Percentiles rank a stretch among this genome's conserved stretches.
Evolutionary conservation across 345 rosid species (phyloP).

Genomic region (Salix arbutifolia): DNA sequence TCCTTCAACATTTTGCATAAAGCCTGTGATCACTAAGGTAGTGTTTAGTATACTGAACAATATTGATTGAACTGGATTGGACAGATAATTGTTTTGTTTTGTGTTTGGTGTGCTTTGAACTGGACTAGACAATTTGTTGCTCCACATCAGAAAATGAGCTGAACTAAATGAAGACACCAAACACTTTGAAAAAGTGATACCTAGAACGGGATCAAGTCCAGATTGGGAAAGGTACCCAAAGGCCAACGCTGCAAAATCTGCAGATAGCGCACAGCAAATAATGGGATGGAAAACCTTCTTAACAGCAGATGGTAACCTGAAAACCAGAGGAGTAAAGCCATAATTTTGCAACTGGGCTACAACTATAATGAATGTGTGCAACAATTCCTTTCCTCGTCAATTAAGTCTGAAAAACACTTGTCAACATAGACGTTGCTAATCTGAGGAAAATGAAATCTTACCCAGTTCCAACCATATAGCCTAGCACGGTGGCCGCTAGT

Average conservation of each 20-base stretch:
- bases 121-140: too few relatives aligned
- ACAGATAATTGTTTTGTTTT: too few relatives aligned
- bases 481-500: conserved; percentile 82
- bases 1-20: too few relatives aligned
- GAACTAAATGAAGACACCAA: not conserved
- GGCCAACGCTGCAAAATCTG: conserved; percentile 77
- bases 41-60: too few relatives aligned
- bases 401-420: not conserved
- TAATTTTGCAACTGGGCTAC: not conserved
- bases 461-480: conserved; percentile 85
- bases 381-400: not conserved
- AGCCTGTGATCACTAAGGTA: too few relatives aligned
- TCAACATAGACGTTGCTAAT: not conserved
- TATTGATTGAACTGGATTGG: too few relatives aligned
- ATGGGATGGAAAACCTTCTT: conserved; percentile 84
- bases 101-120: too few relatives aligned
- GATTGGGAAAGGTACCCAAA: conserved; percentile 70
- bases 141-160: not conserved
- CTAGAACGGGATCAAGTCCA: conserved; percentile 83
- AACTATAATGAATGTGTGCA: too few relatives aligned
- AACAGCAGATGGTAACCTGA: conserved; percentile 72
- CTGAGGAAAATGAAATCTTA: conserved; percentile 29
- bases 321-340: conserved; percentile 10
- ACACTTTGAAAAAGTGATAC: conserved; percentile 29
- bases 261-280: conserved; percentile 75